phyloP scores from a whole-genome alignment of 1,284 basidiomycete species.

The Limonomyces culmigenus region DNA sequence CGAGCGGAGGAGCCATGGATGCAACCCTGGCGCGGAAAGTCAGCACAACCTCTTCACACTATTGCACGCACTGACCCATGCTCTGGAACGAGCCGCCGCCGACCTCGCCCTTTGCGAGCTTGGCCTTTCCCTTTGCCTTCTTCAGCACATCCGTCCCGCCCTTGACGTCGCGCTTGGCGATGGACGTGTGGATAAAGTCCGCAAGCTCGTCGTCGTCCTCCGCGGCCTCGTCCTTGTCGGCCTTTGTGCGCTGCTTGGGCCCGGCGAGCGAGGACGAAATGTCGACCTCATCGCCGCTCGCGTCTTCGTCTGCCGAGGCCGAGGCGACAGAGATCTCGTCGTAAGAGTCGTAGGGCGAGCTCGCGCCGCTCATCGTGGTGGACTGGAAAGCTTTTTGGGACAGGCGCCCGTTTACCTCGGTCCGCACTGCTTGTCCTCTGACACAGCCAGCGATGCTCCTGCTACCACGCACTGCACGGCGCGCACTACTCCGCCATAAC shows the following conservation, averaged over 20 bases:
- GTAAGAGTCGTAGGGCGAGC: not conserved
- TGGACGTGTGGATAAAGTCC: conserved; percentile 44
- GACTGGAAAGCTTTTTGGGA: too few relatives aligned
- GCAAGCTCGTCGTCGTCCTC: conserved; percentile 40
- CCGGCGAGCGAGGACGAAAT: conserved; percentile 26
- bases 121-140: conserved; percentile 49
- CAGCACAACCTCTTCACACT: too few relatives aligned
- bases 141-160: conserved; percentile 54
- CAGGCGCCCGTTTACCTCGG: too few relatives aligned
- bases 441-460: too few relatives aligned
- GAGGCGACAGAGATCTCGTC: not conserved
- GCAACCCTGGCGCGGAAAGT: conserved; percentile 37
- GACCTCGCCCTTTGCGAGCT: conserved; percentile 50
- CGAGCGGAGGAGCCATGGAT: conserved; percentile 71
- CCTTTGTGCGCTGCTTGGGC: conserved; percentile 11
- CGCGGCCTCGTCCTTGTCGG: conserved; percentile 8
- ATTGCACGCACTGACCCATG: conserved; percentile 79
- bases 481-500: too few relatives aligned
- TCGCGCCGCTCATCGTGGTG: not conserved
- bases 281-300: conserved; percentile 24
- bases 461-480: too few relatives aligned
- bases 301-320: not conserved
- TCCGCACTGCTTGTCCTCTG: too few relatives aligned
- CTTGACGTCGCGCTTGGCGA: conserved; percentile 50
- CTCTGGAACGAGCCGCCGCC: conserved; percentile 78